Base-by-base conservation (phyloP, 2,329 filamentous ascomycete species). In the Trichoderma gracile region DNA sequence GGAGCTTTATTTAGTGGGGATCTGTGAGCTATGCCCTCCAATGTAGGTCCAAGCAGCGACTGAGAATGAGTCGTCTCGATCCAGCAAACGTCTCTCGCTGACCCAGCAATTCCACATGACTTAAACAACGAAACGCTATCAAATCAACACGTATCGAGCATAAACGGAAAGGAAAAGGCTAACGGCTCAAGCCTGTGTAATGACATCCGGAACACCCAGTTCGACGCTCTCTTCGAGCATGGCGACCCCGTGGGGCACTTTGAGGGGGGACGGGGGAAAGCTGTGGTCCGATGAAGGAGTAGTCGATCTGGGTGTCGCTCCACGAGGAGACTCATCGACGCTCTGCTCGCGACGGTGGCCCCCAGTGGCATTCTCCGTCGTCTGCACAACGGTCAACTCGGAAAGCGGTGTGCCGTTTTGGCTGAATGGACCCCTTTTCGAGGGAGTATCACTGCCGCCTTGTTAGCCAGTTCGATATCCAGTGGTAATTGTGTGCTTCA, bases 161-260 rank as follows among this genome's bases (percentile, higher is more conserved):
- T 12, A n/a, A n/a, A 33, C n/a, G 40, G 38, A 42, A 45, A 19
- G 8, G 9, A 33, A 7, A 54, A 15, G 9, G 45, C 14, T 6
- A 23, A n/a, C 6, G 2, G 17, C 43, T 62, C 40, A 62, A 19
- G 55, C 33, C 56, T 63, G 53, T 17, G 54, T 79, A 45, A 82
- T 71, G 21, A 82, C 67, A 69, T 84, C 81, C 3, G 80, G 74
- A 33, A 78, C 71, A 19, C 81, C 79, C 38, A 78, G 73, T 66
- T 80, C 79, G 17, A 85, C 79, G 49, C 80, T 82, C 71, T 86
- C 84, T 70, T 88, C 84, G 3, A 81, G 81, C 27, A 88, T 71
- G 1, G 84, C 84, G 5, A 87, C 76, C 2, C 84, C 85, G 17
- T 80, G 78, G 4, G 78, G 75, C 1, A 86, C 80, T 33, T 81